Base-by-base conservation (phyloP, 208 protist genomes). In the Trypanosoma platydactyli region DNA sequence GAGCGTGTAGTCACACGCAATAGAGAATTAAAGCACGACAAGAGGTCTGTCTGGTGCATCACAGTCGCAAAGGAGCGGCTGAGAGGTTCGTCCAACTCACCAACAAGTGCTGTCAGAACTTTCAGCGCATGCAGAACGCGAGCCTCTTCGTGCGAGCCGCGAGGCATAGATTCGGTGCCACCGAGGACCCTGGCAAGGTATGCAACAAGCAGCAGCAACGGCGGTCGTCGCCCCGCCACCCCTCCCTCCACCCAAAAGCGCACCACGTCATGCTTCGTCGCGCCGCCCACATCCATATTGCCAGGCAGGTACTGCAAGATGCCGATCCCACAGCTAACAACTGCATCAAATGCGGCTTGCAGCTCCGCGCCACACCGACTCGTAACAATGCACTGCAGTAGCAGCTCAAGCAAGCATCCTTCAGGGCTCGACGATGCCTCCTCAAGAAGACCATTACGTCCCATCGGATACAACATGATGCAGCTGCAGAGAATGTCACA, bases 231-330 rank as follows among this genome's bases (percentile, higher is more conserved):
- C 30, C 22, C 41, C 53, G 58, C 74, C 20, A 9, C 33, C 3
- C 9, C 9, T 38, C 77, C 85, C 16, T 80, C 70, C 15, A 84
- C 61, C 77, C 76, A 86, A 54, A 84, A 88, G n/a, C 69, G 78
- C 48, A 91, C 25, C 30, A 91, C 76, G 33, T 84, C 79, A 53
- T 75, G 63, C 20, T 74, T 74, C 29, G 67, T 65, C 40, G 67
- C 71, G 33, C 64, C 65, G 15, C 58, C 25, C 44, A 44, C 38
- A 16, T 45, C 48, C 16, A 60, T 73, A 48, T 27, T 62, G 53
- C 25, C 61, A 29, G 66, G 68, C 45, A 79, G 15, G 29, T 51
- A 38, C 58, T 64, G 72, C 35, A 67, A 46, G 9, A 65, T 56
- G 45, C 64, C 57, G 41, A 67, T 53, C 20, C 57, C 64, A 42